Evolutionary conservation across 1,139 yeast species (phyloP), one percentile per base, ranked within the genome.

Genomic region (Magnusiomyces tetraspermus): DNA sequence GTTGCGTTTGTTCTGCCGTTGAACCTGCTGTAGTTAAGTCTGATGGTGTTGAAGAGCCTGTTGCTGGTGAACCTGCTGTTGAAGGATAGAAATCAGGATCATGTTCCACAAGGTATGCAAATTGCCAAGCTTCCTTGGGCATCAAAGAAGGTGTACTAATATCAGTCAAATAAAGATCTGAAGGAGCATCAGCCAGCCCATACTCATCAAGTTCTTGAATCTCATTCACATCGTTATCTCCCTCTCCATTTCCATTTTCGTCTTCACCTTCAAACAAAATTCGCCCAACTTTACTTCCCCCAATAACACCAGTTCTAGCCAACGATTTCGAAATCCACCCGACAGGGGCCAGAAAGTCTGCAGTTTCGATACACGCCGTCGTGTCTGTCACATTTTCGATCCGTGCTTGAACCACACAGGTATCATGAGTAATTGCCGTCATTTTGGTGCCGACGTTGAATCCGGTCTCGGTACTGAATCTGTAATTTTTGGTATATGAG

Each of bases 341-440:
- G 8, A 60, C 55, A 1, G 60, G 59, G 5, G 69, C 61, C 22
- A 63, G 49, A 33, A 68, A 55, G 26, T 63, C 61, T 38, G 64
- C 60, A 21, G 67, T 60, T 53, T 67, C 70, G 33, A 69, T 57
- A 4, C 63, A 59, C 57, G 69, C 51, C 19, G 63, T 55, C 5
- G 62, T 46, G 28, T 61, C 64, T 1, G 70, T 61, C 17, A 64
- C 53, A 53, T 69, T 69, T 51, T 69, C 72, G 2, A 69, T 60
- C 54, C 69, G 70, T 1, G 70, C 66, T 57, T 69, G 71, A 5
- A 68, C 53, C 1, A 67, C 58, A 48, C 60, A 59, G 33, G 51
- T 54, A 28, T 40, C 57, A 42, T 53, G 49, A 22, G 54, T 50
- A 2, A 53, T 36, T 24, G 57, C 54, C n/a, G 65, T 56, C 37